A percentile compares a stretch with the other conserved stretches of the same genome.
These are phyloP conservation scores for Tricholomella constricta DNA, from an alignment of 768 basidiomycete genomes.

Conservation along the genomic window DNA sequence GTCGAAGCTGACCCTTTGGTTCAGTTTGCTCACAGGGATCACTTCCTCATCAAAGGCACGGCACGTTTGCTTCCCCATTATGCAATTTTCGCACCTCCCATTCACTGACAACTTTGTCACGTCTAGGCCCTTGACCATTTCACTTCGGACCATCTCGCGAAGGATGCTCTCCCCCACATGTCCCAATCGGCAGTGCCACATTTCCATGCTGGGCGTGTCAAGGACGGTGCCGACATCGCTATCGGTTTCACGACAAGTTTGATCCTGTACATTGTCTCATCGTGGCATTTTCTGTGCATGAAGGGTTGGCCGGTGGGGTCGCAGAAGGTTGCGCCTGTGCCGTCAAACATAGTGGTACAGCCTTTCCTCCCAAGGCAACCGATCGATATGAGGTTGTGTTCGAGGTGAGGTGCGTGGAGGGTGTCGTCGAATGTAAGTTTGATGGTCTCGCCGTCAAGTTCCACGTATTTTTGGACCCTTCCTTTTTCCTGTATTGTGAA, in stretches of 20 bases:
- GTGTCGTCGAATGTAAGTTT: conserved; percentile 6
- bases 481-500: not conserved
- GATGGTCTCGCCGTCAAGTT: not conserved
- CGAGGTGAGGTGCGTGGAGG: conserved; percentile 4
- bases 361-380: not conserved
- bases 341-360: not conserved
- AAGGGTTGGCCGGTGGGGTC: not conserved
- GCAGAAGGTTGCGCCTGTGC: not conserved
- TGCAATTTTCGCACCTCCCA: not conserved
- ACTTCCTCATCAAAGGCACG: not conserved
- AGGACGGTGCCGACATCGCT: not conserved
- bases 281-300: not conserved
- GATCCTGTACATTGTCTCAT: not conserved
- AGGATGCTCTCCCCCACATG: not conserved
- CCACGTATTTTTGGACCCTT: not conserved
- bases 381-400: conserved; percentile 11
- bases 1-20: too few relatives aligned
- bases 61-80: not conserved
- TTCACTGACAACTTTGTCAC: not conserved
- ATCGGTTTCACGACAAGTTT: not conserved
- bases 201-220: not conserved
- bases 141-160: not conserved
- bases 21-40: not conserved
- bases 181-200: not conserved
- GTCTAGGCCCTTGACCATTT: not conserved